phyloP scores from a whole-genome alignment of 768 basidiomycete genomes.

The Lyophyllum decastes region DNA sequence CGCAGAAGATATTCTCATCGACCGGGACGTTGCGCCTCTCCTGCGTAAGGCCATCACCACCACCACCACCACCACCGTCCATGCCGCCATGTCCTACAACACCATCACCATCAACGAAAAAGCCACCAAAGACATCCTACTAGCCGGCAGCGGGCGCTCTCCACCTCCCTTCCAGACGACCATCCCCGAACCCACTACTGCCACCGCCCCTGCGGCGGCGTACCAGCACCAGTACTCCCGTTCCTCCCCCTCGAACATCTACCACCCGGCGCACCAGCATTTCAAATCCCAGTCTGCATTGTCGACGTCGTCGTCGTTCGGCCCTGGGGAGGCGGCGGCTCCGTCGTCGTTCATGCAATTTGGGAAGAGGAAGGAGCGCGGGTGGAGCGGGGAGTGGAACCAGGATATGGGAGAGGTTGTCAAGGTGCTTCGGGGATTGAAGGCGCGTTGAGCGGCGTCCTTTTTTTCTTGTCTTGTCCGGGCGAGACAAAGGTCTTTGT shows the following conservation, averaged over 20 bases:
- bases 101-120: conserved; percentile 1
- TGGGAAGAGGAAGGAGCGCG: conserved; percentile 22
- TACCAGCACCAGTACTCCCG: conserved; percentile 2
- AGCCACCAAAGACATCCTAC: conserved; percentile 15
- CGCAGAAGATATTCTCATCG: neutral
- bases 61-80: too few species aligned
- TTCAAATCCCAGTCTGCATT: conserved; percentile 3
- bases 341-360: conserved; percentile 4
- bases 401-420: conserved; percentile 27
- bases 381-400: conserved; percentile 37
- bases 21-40: too few species aligned
- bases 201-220: too few species aligned
- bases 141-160: conserved; percentile 6
- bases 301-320: neutral
- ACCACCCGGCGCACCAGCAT: neutral
- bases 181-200: neutral
- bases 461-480: neutral
- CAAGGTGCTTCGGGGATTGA: conserved; percentile 20
- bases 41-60: too few species aligned
- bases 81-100: neutral
- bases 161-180: conserved; percentile 16
- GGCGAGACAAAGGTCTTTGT: neutral
- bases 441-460: conserved; percentile 7
- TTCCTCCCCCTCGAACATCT: conserved; percentile 3
- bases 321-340: neutral